A percentile compares a stretch with the other conserved stretches of the same genome.
phyloP scores from a whole-genome alignment of 345 rosid genomes.

The Dipteronia sinensis region DNA sequence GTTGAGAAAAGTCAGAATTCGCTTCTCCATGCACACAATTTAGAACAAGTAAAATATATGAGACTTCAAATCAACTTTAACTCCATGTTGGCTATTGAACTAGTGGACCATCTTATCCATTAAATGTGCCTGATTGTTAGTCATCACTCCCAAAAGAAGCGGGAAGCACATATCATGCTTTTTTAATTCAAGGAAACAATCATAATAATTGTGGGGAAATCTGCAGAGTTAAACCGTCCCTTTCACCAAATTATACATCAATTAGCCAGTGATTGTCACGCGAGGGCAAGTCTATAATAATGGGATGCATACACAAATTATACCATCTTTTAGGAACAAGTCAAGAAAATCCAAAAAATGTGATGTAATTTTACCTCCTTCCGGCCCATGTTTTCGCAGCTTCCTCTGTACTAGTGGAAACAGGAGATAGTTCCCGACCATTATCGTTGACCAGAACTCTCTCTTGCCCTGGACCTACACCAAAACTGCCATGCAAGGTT shows the following conservation, averaged over 20 bases:
- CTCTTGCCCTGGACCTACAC: slow-evolving; percentile 88
- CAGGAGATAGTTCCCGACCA: slow-evolving; percentile 31
- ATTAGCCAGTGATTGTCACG: background rate
- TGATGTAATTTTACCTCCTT: slow-evolving; percentile 54
- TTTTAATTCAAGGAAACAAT: background rate
- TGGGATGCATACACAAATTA: background rate
- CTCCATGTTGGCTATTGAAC: background rate
- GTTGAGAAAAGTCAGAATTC: no score
- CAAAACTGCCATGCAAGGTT: slow-evolving; percentile 74
- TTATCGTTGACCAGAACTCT: slow-evolving; percentile 23
- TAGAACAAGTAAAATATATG: background rate
- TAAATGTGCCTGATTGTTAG: background rate
- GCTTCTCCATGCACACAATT: slow-evolving; percentile 63
- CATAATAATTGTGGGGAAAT: background rate
- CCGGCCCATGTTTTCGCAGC: slow-evolving; percentile 90
- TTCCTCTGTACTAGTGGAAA: slow-evolving; percentile 43
- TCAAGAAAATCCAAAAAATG: background rate
- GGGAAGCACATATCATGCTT: background rate
- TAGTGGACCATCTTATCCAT: background rate
- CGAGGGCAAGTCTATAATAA: background rate
- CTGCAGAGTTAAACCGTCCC: background rate
- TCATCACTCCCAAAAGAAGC: background rate
- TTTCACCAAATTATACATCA: background rate
- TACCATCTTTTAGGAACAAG: background rate
- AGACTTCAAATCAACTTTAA: background rate